A percentile compares a stretch with the other conserved stretches of the same genome.
Conservation (phyloP, 441 rosid species). For the Populus hybrid region DNA sequence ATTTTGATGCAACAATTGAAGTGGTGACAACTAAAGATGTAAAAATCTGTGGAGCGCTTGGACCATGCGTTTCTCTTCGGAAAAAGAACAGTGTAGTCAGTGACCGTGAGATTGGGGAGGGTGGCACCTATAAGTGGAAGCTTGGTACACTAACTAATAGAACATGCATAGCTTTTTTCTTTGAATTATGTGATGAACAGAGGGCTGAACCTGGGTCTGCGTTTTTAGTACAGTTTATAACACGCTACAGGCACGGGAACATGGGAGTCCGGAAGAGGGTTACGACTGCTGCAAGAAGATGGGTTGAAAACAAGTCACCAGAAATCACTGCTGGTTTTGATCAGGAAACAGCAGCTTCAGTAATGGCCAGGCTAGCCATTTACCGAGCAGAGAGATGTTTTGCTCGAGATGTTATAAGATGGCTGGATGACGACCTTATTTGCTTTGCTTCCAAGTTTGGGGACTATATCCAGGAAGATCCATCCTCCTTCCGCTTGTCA, state of each 20-base stretch:
- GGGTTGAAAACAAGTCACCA: conserved; percentile 70
- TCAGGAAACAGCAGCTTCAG: conserved; percentile 93
- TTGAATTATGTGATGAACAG: conserved; percentile 59
- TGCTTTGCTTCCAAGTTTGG: conserved; percentile 76
- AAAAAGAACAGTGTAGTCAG: conserved; percentile 69
- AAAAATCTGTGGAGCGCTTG: conserved; percentile 78
- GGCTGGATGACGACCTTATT: conserved; percentile 84
- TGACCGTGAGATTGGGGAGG: conserved; percentile 64
- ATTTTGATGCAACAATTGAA: conserved; percentile 80
- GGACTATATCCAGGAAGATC: conserved; percentile 81
- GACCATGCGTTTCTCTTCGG: conserved; percentile 76
- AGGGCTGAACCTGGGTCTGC: conserved; percentile 80
- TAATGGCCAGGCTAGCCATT: conserved; percentile 91
- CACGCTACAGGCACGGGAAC: conserved; percentile 68
- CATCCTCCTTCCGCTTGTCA: conserved; percentile 79
- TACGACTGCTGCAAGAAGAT: conserved; percentile 92
- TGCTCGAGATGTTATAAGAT: conserved; percentile 83
- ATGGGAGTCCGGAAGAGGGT: conserved; percentile 67
- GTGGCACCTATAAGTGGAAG: conserved; percentile 83
- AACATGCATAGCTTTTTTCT: conserved; percentile 85
- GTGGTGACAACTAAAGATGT: conserved; percentile 79
- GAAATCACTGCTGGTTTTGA: conserved; percentile 86
- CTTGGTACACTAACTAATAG: conserved; percentile 63
- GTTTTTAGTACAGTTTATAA: conserved; percentile 79
- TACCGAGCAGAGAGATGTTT: conserved; percentile 63